Percentiles rank a stretch among this genome's conserved stretches.
phyloP scores from a whole-genome alignment of 768 basidiomycete species.

The Calocybe indica region DNA sequence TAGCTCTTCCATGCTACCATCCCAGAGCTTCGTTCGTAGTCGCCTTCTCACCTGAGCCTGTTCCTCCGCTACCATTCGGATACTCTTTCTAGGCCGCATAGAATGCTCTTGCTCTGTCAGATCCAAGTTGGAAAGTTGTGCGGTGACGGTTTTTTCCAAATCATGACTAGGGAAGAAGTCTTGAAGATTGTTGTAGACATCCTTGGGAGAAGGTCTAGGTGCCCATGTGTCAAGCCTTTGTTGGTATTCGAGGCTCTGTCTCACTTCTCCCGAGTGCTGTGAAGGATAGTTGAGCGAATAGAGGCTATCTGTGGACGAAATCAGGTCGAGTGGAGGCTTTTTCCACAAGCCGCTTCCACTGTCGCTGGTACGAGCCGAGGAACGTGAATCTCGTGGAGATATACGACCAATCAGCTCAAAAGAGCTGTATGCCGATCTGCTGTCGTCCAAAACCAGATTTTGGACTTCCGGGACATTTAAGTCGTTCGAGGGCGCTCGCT shows the following conservation, averaged over 20 bases:
- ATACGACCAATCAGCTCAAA: neutral
- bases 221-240: constrained; percentile 21
- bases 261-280: no score
- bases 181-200: constrained; percentile 75
- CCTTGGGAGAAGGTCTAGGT: constrained; percentile 64
- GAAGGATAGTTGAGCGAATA: no score
- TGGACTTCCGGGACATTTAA: no score
- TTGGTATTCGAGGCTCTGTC: neutral
- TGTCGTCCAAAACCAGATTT: no score
- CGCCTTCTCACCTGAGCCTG: constrained; percentile 46
- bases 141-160: constrained; percentile 78
- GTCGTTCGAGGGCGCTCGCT: no score
- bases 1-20: constrained; percentile 35
- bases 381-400: neutral
- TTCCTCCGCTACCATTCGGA: constrained; percentile 77
- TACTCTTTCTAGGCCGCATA: constrained; percentile 48
- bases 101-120: constrained; percentile 10
- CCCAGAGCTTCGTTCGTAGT: constrained; percentile 37
- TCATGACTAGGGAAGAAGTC: constrained; percentile 87
- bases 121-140: constrained; percentile 39
- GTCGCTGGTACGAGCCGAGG: constrained; percentile 9
- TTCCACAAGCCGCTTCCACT: constrained; percentile 22
- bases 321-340: constrained; percentile 21
- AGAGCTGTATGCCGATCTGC: no score
- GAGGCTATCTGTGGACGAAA: neutral